Percentiles rank a stretch among this genome's conserved stretches.
Conservation (phyloP, 164 flowering plant genomes). For the Buxus sempervirens region DNA sequence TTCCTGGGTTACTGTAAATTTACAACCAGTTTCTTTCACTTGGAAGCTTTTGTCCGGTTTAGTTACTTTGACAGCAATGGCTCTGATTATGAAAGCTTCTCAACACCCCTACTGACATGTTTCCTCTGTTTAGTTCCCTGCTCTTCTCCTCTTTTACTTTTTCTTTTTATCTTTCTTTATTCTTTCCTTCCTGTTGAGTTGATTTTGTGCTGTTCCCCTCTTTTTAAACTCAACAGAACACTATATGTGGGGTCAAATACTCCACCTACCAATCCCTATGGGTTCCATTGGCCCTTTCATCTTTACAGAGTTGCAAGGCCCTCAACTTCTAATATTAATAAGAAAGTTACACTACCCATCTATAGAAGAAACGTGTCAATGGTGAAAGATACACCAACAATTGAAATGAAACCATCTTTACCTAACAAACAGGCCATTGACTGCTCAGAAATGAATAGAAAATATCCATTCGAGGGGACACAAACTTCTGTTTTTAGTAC, state of each 20-base stretch:
- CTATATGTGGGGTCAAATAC: background rate
- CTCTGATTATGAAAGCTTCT: constrained; percentile 37
- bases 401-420: too few relatives aligned
- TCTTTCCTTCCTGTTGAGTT: constrained; percentile 6
- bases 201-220: constrained; percentile 9
- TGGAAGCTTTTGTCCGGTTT: constrained; percentile 62
- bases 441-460: too few relatives aligned
- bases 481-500: too few relatives aligned
- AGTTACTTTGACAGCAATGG: constrained; percentile 40
- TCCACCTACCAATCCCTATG: background rate
- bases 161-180: background rate
- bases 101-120: constrained; percentile 25
- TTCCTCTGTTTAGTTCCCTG: constrained; percentile 11
- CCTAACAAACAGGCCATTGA: too few relatives aligned
- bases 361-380: too few relatives aligned
- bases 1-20: constrained; percentile 43
- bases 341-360: too few relatives aligned
- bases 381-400: too few relatives aligned
- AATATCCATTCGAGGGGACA: too few relatives aligned
- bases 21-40: constrained; percentile 32
- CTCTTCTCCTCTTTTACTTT: background rate
- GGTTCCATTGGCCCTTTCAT: too few relatives aligned
- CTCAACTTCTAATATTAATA: too few relatives aligned
- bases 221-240: background rate
- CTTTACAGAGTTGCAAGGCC: too few relatives aligned